A percentile compares a stretch with the other conserved stretches of the same genome.
These are phyloP conservation scores for Pythium pyrilobum DNA, from an alignment of 352 stramenopile genomes.

Conservation along the genomic window DNA sequence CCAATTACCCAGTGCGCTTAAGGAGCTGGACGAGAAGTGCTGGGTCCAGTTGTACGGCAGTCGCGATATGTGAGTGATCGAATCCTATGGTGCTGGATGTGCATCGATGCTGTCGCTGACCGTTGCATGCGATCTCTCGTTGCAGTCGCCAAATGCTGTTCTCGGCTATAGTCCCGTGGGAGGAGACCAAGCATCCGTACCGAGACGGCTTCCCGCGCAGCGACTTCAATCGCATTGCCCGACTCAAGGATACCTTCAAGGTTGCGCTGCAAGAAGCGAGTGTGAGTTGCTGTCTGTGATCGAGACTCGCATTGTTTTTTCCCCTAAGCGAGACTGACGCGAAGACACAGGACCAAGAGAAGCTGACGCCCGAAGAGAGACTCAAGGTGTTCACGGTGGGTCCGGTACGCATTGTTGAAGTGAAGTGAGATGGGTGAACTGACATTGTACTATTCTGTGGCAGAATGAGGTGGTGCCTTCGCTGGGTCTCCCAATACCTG, in stretches of 20 bases:
- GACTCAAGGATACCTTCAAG: conserved; percentile 1
- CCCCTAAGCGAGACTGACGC: too few species aligned
- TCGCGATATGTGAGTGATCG: conserved; percentile 11
- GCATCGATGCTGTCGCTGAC: background rate
- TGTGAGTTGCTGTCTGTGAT: too few species aligned
- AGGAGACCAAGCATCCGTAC: conserved; percentile 3
- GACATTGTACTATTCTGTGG: too few species aligned
- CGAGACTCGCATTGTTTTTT: background rate
- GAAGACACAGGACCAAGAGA: conserved; percentile 14
- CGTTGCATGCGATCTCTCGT: too few species aligned
- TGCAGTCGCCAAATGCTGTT: conserved; percentile 11
- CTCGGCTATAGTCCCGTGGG: conserved; percentile 1
- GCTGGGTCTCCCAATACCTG: conserved; percentile 1
- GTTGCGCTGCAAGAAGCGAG: conserved; percentile 3
- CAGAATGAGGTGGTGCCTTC: conserved; percentile 11
- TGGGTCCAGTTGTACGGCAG: conserved; percentile 15
- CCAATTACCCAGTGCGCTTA: conserved; percentile 4
- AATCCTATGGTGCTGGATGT: background rate
- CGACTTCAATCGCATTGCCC: background rate
- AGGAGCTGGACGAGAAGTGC: conserved; percentile 9
- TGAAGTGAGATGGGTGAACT: too few species aligned
- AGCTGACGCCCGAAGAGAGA: background rate
- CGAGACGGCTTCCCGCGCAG: conserved; percentile 5
- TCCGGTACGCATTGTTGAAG: too few species aligned
- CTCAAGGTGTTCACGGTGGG: conserved; percentile 10